phyloP scores from a whole-genome alignment of 163 green algal genomes.

The Scenedesmus sp. region DNA sequence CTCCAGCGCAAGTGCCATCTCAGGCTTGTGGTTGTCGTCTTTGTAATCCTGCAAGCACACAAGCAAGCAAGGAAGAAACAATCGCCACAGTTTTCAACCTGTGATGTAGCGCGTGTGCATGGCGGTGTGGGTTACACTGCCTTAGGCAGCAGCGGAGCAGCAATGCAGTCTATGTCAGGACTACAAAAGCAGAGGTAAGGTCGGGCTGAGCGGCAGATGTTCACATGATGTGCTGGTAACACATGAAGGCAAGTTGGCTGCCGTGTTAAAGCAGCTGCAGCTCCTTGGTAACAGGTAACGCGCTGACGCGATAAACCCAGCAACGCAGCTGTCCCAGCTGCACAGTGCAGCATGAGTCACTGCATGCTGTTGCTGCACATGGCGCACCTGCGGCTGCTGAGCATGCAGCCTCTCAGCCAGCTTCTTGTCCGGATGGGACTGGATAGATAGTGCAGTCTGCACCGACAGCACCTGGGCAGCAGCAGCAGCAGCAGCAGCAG shows the following conservation, averaged over 20 bases:
- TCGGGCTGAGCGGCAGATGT: not conserved
- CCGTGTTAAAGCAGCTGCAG: no score
- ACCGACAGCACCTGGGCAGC: slow-evolving; percentile 92
- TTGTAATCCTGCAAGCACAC: slow-evolving; percentile 85
- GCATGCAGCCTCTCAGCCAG: slow-evolving; percentile 94
- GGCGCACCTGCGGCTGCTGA: slow-evolving; percentile 81
- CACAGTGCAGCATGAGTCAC: not conserved
- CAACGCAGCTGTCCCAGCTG: not conserved
- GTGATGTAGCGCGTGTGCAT: no score
- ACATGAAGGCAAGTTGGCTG: not conserved
- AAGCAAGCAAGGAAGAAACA: not conserved
- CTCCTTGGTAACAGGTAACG: no score
- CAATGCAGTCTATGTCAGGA: no score
- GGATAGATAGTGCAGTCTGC: slow-evolving; percentile 96
- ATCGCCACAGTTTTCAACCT: not conserved
- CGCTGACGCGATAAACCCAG: no score
- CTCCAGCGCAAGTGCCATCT: slow-evolving; percentile 96
- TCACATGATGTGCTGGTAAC: not conserved
- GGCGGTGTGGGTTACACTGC: no score
- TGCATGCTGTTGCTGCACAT: not conserved
- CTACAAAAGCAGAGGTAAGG: no score
- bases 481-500: not conserved
- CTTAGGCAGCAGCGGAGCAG: no score
- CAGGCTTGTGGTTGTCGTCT: slow-evolving; percentile 99
- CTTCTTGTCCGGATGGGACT: slow-evolving; percentile 98